Base-by-base conservation (phyloP, 495 filamentous ascomycete genomes). In the Elaphomyces granulatus region DNA sequence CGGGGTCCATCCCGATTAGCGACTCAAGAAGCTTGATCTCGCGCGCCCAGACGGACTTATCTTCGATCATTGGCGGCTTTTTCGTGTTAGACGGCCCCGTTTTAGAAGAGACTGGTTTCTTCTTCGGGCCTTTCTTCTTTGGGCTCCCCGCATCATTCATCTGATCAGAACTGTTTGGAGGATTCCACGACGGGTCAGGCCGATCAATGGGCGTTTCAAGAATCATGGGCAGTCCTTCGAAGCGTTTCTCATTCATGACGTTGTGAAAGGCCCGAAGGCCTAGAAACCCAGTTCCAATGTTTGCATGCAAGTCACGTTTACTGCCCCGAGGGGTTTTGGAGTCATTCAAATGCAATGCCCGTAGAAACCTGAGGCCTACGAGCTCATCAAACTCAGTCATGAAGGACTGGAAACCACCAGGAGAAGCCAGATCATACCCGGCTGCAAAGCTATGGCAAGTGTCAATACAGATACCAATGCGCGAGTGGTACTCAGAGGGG, bases 381-480 rank as follows among this genome's bases (percentile, higher is more conserved):
- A 82, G 61, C n/a, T 71, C 49, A 46, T 93, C 78, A 51, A 98
- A 95, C 32, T 80, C 64, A 8, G 67, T 45, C 54, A 95, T 66
- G 15, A 86, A 85, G 16, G 66, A 54, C 28, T 70, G 61, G 61
- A 90, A 96, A 0, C 84, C 73, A 14, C 70, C 66, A 0, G 82
- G 79, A 0, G 78, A 70, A 40, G 81, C 75, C 26, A 98, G 68
- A 60, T 98, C 90, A 55, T 96, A 92, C 4, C 90, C 90, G 0
- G 83, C 87, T 6, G 87, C 78, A 51, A 95, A 95, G 47, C 85
- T 74, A 63, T 98, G 90, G 62, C 88, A 95, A 3, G 90, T 96
- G 53, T 98, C 90, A 31, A 98, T 74, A 59, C 90, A 98, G 26
- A 98, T 84, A 20, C 90, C 90, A 8, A 98, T 80, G n/a, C 90